A percentile compares a stretch with the other conserved stretches of the same genome.
Conservation (phyloP, 2,329 filamentous ascomycete species). For the Penicillium crustosum region DNA sequence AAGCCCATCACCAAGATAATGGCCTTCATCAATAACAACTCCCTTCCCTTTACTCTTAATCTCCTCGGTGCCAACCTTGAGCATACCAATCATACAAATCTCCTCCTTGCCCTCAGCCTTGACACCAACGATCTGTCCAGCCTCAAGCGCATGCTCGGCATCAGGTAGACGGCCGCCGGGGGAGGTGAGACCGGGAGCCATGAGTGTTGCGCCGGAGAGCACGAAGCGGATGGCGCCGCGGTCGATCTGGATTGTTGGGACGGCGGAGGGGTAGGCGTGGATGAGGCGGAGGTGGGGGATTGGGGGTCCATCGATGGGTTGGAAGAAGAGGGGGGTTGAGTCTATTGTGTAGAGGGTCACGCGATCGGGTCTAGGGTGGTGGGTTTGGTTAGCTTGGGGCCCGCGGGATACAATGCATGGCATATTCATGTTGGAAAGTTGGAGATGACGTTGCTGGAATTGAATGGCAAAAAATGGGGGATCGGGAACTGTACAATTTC, state of each 20-base stretch:
- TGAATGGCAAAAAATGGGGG: not conserved
- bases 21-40: conserved; percentile 86
- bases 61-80: conserved; percentile 84
- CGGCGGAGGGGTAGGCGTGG: conserved; percentile 82
- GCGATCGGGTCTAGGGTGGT: conserved; percentile 66
- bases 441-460: not conserved
- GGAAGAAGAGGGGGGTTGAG: conserved; percentile 80
- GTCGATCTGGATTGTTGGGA: conserved; percentile 86
- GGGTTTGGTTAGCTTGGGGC: not conserved
- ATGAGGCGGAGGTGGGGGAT: conserved; percentile 87
- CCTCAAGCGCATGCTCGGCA: conserved; percentile 62
- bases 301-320: conserved; percentile 73
- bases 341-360: conserved; percentile 85
- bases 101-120: conserved; percentile 91
- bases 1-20: conserved; percentile 90
- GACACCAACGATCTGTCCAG: conserved; percentile 82
- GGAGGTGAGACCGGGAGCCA: conserved; percentile 90
- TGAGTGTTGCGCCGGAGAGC: conserved; percentile 85
- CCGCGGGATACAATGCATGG: conserved; percentile 1
- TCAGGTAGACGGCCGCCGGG: conserved; percentile 76
- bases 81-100: conserved; percentile 80
- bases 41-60: conserved; percentile 95
- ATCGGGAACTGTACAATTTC: conserved; percentile 64
- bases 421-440: not conserved
- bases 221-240: conserved; percentile 96